phyloP scores from a whole-genome alignment of 2,329 filamentous ascomycete genomes.

The Nemania sp. region DNA sequence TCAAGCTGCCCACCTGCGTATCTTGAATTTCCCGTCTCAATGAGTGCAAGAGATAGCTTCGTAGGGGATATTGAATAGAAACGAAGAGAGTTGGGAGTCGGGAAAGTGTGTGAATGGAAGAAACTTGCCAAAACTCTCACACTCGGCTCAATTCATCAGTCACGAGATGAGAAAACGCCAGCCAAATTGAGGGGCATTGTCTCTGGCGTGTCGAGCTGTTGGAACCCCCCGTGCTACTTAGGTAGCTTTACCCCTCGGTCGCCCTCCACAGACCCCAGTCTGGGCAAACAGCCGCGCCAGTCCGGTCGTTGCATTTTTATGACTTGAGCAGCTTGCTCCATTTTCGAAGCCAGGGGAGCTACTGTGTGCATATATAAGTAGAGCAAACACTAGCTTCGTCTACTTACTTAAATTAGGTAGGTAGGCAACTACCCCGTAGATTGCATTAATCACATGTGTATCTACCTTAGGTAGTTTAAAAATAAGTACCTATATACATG shows the following conservation, averaged over 20 bases:
- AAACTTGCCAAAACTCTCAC: not conserved
- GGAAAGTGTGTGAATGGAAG: not conserved
- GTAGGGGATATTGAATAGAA: not conserved
- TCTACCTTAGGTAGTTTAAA: too few species aligned
- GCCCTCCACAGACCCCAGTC: constrained; percentile 9
- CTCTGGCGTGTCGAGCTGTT: constrained; percentile 25
- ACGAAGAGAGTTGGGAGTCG: not conserved
- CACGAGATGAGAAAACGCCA: constrained; percentile 17
- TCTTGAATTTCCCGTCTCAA: not conserved
- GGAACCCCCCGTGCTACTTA: constrained; percentile 1
- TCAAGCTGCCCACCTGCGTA: constrained; percentile 8
- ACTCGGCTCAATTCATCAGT: constrained; percentile 17
- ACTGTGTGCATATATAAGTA: too few species aligned
- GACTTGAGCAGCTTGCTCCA: not conserved
- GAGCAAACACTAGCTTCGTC: not conserved
- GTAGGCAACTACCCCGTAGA: too few species aligned
- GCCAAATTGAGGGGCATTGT: constrained; percentile 37
- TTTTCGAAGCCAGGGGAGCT: not conserved
- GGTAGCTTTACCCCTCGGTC: constrained; percentile 24
- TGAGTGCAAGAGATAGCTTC: not conserved
- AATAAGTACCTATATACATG: too few species aligned
- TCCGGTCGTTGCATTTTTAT: not conserved
- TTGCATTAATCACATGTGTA: too few species aligned
- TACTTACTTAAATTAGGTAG: not conserved
- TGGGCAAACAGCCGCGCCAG: constrained; percentile 26